Conservation (phyloP, 306 rosid genomes). For the Gastrolobium villosum region DNA sequence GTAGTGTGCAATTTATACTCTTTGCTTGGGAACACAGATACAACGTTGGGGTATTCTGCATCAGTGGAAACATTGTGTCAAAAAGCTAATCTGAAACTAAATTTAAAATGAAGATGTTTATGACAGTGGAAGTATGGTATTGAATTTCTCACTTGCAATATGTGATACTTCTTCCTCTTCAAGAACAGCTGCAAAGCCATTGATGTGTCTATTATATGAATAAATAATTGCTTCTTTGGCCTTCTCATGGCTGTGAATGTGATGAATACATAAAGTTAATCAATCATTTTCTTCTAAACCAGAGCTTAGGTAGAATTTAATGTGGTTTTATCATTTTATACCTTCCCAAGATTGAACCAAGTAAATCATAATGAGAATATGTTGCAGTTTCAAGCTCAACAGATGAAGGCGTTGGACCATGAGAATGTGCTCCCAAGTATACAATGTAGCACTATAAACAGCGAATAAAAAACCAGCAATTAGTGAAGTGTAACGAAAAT, state of each 20-base stretch:
- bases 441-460: constrained; percentile 53
- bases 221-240: constrained; percentile 59
- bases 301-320: not conserved
- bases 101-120: not conserved
- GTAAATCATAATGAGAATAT: constrained; percentile 49
- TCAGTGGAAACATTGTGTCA: not conserved
- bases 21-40: constrained; percentile 72
- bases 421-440: constrained; percentile 56
- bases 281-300: not conserved
- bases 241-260: constrained; percentile 51
- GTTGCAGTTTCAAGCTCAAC: constrained; percentile 51
- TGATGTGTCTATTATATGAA: constrained; percentile 58
- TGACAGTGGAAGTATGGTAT: not conserved
- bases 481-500: not conserved
- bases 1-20: constrained; percentile 68
- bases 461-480: not conserved
- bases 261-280: not conserved
- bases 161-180: constrained; percentile 53
- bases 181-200: constrained; percentile 55
- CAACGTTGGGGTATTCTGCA: constrained; percentile 56
- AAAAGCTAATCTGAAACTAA: not conserved
- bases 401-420: constrained; percentile 53
- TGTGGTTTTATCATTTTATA: constrained; percentile 12
- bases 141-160: constrained; percentile 62
- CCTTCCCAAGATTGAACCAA: constrained; percentile 54